Percentiles rank a stretch among this genome's conserved stretches.
Evolutionary conservation across 225 moss, liverwort and hornwort species (phyloP).

Genomic region (Pseudisothecium myosuroides): DNA sequence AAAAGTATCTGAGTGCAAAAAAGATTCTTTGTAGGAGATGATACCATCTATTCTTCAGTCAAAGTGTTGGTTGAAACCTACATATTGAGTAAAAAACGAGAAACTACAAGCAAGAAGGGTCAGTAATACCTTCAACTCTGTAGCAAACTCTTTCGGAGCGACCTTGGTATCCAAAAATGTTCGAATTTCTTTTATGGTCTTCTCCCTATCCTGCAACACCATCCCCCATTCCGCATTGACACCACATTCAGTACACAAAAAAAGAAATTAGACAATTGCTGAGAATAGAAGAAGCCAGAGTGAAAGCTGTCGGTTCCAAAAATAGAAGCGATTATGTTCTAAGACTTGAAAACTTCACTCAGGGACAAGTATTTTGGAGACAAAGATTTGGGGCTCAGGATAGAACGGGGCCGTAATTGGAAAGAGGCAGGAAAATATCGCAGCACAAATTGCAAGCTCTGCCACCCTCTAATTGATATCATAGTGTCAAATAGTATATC

Average conservation of each 20-base stretch:
- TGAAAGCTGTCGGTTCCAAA: background rate
- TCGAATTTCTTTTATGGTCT: conserved; percentile 45
- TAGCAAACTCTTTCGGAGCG: conserved; percentile 67
- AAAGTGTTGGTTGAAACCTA: background rate
- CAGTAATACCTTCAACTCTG: conserved; percentile 61
- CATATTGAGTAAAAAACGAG: background rate
- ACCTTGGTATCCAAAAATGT: conserved; percentile 81
- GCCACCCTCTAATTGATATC: background rate
- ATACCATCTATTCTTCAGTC: background rate
- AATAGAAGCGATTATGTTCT: background rate
- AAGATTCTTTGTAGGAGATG: background rate
- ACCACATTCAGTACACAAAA: background rate
- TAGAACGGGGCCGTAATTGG: background rate
- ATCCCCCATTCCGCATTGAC: background rate
- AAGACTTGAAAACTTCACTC: background rate
- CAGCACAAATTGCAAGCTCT: background rate
- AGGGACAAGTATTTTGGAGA: background rate
- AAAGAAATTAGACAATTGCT: background rate
- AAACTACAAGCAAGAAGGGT: background rate
- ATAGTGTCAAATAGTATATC: background rate
- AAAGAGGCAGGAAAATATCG: background rate
- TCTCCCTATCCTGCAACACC: conserved; percentile 64
- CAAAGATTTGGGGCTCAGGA: background rate
- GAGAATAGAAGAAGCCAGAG: background rate
- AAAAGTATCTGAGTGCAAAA: background rate